Evolutionary conservation across 129 eudicot species (phyloP), one percentile per base, ranked within the genome.

Genomic region (Calendula officinalis): DNA sequence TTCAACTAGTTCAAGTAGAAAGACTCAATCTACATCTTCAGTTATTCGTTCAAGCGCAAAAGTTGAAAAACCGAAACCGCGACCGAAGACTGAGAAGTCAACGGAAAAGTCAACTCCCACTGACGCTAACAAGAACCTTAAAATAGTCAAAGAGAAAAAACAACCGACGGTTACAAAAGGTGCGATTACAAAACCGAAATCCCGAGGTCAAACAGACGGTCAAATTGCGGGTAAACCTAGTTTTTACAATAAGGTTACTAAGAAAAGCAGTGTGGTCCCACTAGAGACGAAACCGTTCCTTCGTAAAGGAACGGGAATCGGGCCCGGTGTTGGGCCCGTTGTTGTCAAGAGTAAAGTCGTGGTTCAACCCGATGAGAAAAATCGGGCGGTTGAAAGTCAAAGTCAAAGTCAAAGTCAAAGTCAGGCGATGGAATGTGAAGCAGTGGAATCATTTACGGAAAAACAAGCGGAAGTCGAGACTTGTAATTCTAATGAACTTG

Each of bases 261-360:
- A 77, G 84, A 92, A 83, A 77, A 73, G 96, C 69, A 92, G 95
- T 78, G 96, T 92, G 66, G 99, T 92, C 61, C 99, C 99, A 46
- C 61, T 92, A 77, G 96, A 92, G 77, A 70, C 95, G 1, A 92
- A 88, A 81, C 95, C 99, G 48, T 81, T 84, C 73, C 82, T 80
- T 7, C 91, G 95, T 8, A 92, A 88, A 69, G 95, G 90, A 58
- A 77, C 99, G 3, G 78, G 86, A 52, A 66, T 67, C 30, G 80
- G 80, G 22, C 79, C 92, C n/a, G 74, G 80, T 62, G 79, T 55
- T 37, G 75, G 81, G 64, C 79, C 94, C 8, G 78, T 59, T 57
- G 78, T 69, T n/a, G 74, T 67, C 54, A 87, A 75, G 79, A 73
- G 74, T n/a, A 87, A 85, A 73, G 53, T 40, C 4, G 68, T 80